Evolutionary conservation across 176 grass and related monocot genomes (phyloP), one percentile per base, ranked within the genome.

Genomic region (Cymbopogon citratus): DNA sequence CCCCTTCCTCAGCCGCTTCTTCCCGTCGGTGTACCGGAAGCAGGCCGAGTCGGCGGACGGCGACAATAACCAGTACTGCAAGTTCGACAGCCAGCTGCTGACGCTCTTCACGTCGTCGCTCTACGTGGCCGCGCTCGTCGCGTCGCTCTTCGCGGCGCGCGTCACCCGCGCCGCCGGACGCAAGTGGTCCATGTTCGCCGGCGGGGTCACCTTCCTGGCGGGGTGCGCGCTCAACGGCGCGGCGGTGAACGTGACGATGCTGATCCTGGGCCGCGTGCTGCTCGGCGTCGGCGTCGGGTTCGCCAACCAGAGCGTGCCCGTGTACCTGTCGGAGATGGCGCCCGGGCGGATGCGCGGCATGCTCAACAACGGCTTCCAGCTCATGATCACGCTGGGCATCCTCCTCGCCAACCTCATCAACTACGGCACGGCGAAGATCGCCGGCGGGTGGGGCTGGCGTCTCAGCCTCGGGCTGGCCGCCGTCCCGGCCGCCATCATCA

Each of bases 231-330:
- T 92, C n/a, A 90, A 88, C 26, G 79, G 82, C 69, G 63, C 75
- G 0, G 85, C 91, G 41, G 24, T 56, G 26, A 71, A 80, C 72
- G 74, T 93, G n/a, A 3, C 66, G 19, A 92, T 87, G 93, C 93
- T 95, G 39, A 90, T 90, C 64, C n/a, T 90, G 4, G 90, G 93
- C 71, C 90, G 93, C 21, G 81, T 90, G 36, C 86, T 72, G 38
- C 75, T 78, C 54, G 91, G 88, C 31, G 45, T 93, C 81, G 94
- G 91, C 63, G 81, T 97, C 1, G 90, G 94, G 1, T 97, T 97
- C 49, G 91, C 91, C 18, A 97, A 93, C 85, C 91, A 93, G 86
- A 81, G 71, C 71, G 86, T 78, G 44, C 86, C 74, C 0, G 64
- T 87, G 1, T 87, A 87, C 67, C 66, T 87, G 19, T 87, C 86